Conservation (phyloP, 768 basidiomycete genomes). For the Omphalotus guepiniiformis region DNA sequence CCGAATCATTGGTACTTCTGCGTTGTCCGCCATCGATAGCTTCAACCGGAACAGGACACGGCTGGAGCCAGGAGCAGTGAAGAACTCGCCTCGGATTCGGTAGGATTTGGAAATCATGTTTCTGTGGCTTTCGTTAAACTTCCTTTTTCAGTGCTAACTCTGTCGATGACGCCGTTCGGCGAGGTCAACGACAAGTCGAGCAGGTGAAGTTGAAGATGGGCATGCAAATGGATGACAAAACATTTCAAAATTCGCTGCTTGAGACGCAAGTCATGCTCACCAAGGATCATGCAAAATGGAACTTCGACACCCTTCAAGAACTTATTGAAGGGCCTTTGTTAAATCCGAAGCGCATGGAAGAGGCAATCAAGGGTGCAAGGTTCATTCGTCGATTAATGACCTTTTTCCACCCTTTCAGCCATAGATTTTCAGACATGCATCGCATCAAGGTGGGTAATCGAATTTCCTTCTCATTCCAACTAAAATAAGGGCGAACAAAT, state of each 20-base stretch:
- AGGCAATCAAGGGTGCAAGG: conserved; percentile 85
- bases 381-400: conserved; percentile 88
- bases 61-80: conserved; percentile 53
- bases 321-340: conserved; percentile 89
- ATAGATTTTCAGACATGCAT: conserved; percentile 81
- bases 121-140: not conserved
- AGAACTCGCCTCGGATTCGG: conserved; percentile 58
- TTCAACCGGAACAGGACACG: conserved; percentile 86
- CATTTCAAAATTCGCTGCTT: conserved; percentile 79
- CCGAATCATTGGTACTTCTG: conserved; percentile 78
- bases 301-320: conserved; percentile 83
- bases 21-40: conserved; percentile 86
- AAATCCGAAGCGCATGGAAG: conserved; percentile 89
- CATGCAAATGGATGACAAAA: conserved; percentile 93
- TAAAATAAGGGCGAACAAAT: not conserved
- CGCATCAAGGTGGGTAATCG: conserved; percentile 49
- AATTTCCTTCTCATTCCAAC: not conserved
- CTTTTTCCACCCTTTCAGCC: conserved; percentile 89
- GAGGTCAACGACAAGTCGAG: conserved; percentile 88
- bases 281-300: conserved; percentile 91
- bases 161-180: conserved; percentile 79
- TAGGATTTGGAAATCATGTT: conserved; percentile 23
- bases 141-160: conserved; percentile 59
- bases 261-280: conserved; percentile 88
- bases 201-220: conserved; percentile 85